Conservation (phyloP, 257 asterid species). For the Solanum verrucosum region DNA sequence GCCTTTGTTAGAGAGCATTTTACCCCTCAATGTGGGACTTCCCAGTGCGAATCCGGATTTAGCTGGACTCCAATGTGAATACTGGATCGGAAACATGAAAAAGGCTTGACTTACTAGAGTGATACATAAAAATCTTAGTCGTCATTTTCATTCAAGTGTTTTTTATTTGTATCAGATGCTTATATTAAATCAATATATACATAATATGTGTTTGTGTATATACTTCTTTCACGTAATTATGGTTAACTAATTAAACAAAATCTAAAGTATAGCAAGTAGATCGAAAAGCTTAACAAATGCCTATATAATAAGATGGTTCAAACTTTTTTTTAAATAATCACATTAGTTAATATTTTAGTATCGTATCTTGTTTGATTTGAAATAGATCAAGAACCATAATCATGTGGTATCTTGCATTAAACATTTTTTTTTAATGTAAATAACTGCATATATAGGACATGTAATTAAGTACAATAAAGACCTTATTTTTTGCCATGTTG, state of each 20-base stretch:
- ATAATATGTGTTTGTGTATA: too few species aligned
- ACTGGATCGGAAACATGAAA: not conserved
- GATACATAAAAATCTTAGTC: not conserved
- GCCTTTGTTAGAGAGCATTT: too few species aligned
- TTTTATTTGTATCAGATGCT: accelerated
- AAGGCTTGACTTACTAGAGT: not conserved
- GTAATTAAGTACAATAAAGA: not conserved
- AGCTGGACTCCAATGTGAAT: accelerated
- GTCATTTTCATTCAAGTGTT: too few species aligned
- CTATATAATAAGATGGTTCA: not conserved
- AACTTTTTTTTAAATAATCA: not conserved
- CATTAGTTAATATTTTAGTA: not conserved
- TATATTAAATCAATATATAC: too few species aligned
- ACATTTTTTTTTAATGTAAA: not conserved
- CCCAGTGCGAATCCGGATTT: accelerated
- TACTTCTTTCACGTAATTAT: not conserved
- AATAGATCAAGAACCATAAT: not conserved
- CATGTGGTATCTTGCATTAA: not conserved
- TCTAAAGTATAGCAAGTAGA: not conserved
- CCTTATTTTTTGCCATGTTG: not conserved
- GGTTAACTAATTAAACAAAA: not conserved
- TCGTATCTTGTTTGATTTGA: not conserved
- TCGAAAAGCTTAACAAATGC: not conserved
- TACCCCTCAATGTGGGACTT: too few species aligned
- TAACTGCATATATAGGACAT: not conserved